phyloP scores from a whole-genome alignment of 1,139 yeast genomes.

The Taphrina pruni region DNA sequence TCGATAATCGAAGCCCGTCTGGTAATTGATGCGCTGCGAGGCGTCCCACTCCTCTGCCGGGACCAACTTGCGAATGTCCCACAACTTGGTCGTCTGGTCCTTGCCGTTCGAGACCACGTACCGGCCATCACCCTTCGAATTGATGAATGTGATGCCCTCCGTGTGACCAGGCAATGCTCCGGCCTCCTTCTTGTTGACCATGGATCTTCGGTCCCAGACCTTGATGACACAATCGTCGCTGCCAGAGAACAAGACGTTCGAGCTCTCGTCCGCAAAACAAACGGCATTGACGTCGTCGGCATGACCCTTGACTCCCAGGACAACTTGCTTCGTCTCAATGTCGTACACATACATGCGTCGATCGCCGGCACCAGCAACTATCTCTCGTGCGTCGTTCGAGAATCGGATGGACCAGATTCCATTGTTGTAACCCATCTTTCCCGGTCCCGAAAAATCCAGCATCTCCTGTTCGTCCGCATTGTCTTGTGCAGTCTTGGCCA shows the following conservation, averaged over 20 bases:
- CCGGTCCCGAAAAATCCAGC: conserved; percentile 42
- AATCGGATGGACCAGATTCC: conserved; percentile 48
- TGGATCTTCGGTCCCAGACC: conserved; percentile 74
- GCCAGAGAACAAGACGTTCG: conserved; percentile 75
- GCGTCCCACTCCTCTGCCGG: conserved; percentile 44
- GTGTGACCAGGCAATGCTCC: conserved; percentile 72
- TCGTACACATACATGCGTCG: conserved; percentile 46
- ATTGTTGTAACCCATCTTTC: conserved; percentile 29
- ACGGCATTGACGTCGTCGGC: conserved; percentile 65
- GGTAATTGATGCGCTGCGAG: conserved; percentile 36
- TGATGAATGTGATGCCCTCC: conserved; percentile 56
- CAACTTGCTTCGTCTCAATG: conserved; percentile 50
- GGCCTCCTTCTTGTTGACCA: conserved; percentile 61
- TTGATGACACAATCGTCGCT: conserved; percentile 81
- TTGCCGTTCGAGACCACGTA: conserved; percentile 51
- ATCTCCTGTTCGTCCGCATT: conserved; percentile 43
- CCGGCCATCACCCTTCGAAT: conserved; percentile 49
- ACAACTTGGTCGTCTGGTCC: conserved; percentile 51
- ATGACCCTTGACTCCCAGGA: conserved; percentile 72
- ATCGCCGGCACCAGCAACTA: conserved; percentile 48
- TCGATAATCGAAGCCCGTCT: conserved; percentile 49
- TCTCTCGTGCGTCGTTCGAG: conserved; percentile 46
- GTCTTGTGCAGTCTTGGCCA: conserved; percentile 46
- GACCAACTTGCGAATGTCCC: conserved; percentile 50
- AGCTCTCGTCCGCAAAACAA: conserved; percentile 75